phyloP scores from a whole-genome alignment of 129 eudicot species.

The Flaveria sonorensis region DNA sequence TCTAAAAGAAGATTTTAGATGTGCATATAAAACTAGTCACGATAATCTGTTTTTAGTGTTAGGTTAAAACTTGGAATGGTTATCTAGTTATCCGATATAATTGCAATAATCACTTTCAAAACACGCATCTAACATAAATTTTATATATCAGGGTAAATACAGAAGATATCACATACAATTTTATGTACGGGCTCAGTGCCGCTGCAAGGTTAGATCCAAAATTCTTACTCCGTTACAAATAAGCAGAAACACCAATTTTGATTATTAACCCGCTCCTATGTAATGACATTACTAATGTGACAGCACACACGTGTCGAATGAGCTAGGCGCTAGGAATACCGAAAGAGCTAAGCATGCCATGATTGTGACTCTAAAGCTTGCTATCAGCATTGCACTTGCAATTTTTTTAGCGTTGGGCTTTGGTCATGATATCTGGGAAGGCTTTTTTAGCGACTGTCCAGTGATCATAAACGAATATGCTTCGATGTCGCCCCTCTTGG shows the following conservation, averaged over 20 bases:
- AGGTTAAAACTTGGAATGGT: too few species aligned
- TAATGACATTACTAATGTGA: conserved; percentile 4
- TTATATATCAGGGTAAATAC: conserved; percentile 56
- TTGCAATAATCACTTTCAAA: too few species aligned
- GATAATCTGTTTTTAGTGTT: too few species aligned
- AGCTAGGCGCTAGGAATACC: conserved; percentile 67
- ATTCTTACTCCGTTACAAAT: neutral
- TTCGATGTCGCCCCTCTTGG: conserved; percentile 63
- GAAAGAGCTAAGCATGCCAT: conserved; percentile 61
- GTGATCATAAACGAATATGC: conserved; percentile 50
- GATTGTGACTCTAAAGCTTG: conserved; percentile 69
- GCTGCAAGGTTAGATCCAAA: conserved; percentile 72
- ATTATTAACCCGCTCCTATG: neutral
- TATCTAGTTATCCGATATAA: too few species aligned
- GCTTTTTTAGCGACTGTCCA: conserved; percentile 56
- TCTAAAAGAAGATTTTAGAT: too few species aligned
- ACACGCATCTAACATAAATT: too few species aligned
- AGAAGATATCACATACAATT: conserved; percentile 65
- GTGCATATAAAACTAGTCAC: too few species aligned
- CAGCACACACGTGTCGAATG: conserved; percentile 90
- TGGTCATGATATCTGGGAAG: conserved; percentile 72
- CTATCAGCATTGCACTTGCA: conserved; percentile 44
- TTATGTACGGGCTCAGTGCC: conserved; percentile 77
- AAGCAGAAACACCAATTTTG: neutral
- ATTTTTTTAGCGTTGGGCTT: conserved; percentile 57